Base-by-base conservation (phyloP, 306 rosid species). In the Trifolium fragiferum region DNA sequence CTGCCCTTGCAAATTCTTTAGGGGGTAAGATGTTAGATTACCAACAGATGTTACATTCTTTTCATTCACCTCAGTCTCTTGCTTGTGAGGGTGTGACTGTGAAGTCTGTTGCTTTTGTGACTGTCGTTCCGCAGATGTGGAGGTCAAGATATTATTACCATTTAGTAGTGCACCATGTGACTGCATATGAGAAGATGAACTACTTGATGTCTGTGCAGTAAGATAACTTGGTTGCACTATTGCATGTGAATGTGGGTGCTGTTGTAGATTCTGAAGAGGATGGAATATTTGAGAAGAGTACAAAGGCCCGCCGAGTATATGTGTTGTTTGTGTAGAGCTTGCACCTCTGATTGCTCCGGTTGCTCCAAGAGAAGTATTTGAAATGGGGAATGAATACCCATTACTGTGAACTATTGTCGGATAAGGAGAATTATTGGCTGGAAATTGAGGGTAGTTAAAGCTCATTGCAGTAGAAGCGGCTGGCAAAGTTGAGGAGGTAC, bases 241-340 rank as follows among this genome's bases (percentile, higher is more conserved):
- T 54, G 81, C 66, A 61, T 85, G 86, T 6, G 81, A 77, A 58
- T 76, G 88, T 57, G 83, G 83, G 65, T 78, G 84, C 58, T 81
- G 89, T 51, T 83, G 95, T 38, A 81, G 86, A 82, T 85, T 78
- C 83, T 85, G 93, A 49, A 85, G 66, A 41, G 88, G 83, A 76
- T 85, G 90, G 76, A 80, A 80, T 44, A 73, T 70, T 72, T 86
- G 96, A 60, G 89, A 68, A 55, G 90, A 41, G 79, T 78, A 84
- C 84, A 66, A 86, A 44, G 89, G 82, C 47, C 85, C 87, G 32
- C 70, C 82, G 23, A 85, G 70, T 43, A 86, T 46, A 71, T 85
- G 87, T 54, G 87, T 21, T 62, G 90, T 79, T 70, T 85, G 93
- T 51, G 84, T 74, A 75, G 75, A 76, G 76, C 60, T 80, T 37